Base-by-base conservation (phyloP, 345 rosid genomes). In the Noccaea caerulescens region DNA sequence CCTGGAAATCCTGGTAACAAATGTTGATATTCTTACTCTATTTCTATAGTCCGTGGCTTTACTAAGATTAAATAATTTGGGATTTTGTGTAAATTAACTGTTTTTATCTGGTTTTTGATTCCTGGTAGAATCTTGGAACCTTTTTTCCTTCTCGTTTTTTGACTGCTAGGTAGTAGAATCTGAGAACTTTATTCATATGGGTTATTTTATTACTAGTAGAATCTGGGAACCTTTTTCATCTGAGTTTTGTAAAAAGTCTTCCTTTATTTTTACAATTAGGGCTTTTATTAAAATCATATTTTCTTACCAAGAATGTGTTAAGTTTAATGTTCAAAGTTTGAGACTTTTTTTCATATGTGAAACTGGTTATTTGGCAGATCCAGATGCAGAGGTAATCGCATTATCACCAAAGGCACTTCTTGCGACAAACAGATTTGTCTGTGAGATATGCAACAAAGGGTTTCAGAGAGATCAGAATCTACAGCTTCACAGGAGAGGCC, bases 371-470 rank as follows among this genome's bases (percentile, higher is more conserved):
- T 67, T 71, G 75, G 34, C 74, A 92, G 98, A 92, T 80, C 96
- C 96, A 52, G 95, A 90, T 69, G 93, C 96, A 3, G 98, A 92
- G 69, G 93, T 92, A 82, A 79, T 92, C 12, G 94, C 96, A 70
- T 84, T 92, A 66, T 92, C 98, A 14, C 98, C 98, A 69, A 85
- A 74, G 71, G 66, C 98, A 10, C 83, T 92, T 60, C 55, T 92
- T 66, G 86, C 98, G 39, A 89, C 94, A 30, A 89, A 92, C 81
- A 85, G 96, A 81, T 92, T 92, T 47, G 76, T 92, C 12, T 92
- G 98, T 83, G 98, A 92, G 95, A 83, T 89, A 82, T 92, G 98
- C 69, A 92, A 85, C 82, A 92, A 89, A 77, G 92, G 98, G 66
- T 92, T 92, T 72, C 98, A 88, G 58, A 85, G 98, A 76, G 98